These are phyloP conservation scores for Globisporangium yorkense DNA, from an alignment of 352 stramenopile genomes.

Conservation along the genomic window DNA sequence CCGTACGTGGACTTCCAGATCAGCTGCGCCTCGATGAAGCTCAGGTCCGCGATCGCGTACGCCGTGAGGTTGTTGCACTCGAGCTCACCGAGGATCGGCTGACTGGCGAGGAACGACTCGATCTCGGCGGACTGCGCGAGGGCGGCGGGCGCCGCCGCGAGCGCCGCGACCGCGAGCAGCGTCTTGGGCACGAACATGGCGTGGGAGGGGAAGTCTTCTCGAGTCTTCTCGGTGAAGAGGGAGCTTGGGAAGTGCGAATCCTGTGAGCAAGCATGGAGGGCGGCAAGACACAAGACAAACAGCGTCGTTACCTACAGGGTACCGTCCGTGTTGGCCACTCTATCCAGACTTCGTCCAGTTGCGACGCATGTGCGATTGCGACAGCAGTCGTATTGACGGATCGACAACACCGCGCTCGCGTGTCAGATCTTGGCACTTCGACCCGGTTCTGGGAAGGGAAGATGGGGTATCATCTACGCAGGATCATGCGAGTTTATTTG, in stretches of 20 bases:
- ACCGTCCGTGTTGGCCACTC: too few relatives aligned
- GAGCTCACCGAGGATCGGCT: conserved; percentile 22
- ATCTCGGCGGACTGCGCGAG: conserved; percentile 1
- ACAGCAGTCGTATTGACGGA: too few relatives aligned
- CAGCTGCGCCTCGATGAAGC: conserved; percentile 19
- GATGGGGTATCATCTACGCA: too few relatives aligned
- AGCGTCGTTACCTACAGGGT: too few relatives aligned
- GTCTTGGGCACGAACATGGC: conserved; percentile 21
- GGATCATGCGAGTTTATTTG: too few relatives aligned
- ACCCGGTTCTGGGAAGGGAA: too few relatives aligned
- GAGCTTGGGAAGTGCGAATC: not conserved
- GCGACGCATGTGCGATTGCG: too few relatives aligned
- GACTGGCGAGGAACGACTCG: not conserved
- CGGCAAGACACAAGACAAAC: not conserved
- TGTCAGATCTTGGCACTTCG: too few relatives aligned
- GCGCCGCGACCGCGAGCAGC: conserved; percentile 10
- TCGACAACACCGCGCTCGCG: too few relatives aligned
- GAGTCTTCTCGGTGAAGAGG: conserved; percentile 1
- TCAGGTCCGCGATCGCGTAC: conserved; percentile 16
- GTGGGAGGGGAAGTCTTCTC: not conserved
- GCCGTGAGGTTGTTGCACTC: conserved; percentile 15
- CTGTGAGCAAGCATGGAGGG: not conserved
- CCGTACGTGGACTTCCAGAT: conserved; percentile 20
- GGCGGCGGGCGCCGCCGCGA: conserved; percentile 2
- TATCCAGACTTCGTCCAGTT: too few relatives aligned